A percentile compares a stretch with the other conserved stretches of the same genome.
phyloP scores from a whole-genome alignment of 2,329 filamentous ascomycete genomes.

The Xylariaceae sp. region DNA sequence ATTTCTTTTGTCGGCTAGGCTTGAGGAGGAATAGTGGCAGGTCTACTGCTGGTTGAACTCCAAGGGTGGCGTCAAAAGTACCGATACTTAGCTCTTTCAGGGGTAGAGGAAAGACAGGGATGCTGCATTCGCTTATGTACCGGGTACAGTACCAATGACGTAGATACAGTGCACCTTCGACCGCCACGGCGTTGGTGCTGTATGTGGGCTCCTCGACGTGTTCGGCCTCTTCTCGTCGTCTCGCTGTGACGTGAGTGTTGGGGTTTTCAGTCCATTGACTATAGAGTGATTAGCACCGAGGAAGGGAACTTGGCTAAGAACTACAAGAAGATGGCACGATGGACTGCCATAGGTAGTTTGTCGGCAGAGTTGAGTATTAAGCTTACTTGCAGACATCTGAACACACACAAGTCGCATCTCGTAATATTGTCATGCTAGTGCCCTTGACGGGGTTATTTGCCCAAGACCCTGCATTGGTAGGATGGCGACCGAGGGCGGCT shows the following conservation, averaged over 20 bases:
- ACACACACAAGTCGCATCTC: too few species aligned
- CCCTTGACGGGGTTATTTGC: not conserved
- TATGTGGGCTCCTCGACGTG: conserved; percentile 5
- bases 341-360: too few species aligned
- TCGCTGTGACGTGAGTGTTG: not conserved
- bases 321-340: too few species aligned
- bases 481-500: conserved; percentile 7
- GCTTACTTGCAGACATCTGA: too few species aligned
- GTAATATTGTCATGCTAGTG: not conserved
- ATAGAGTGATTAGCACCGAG: too few species aligned
- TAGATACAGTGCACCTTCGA: conserved; percentile 15
- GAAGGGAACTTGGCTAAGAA: too few species aligned
- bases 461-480: conserved; percentile 33
- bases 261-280: too few species aligned
- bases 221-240: not conserved
- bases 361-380: too few species aligned
- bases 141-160: conserved; percentile 22
- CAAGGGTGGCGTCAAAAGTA: conserved; percentile 16
- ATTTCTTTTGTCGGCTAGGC: not conserved
- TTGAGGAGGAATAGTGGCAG: conserved; percentile 4
- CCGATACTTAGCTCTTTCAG: conserved; percentile 16
- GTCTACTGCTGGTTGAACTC: not conserved
- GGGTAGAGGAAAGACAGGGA: conserved; percentile 16
- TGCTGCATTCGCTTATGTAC: conserved; percentile 20
- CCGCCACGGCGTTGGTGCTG: conserved; percentile 2